Evolutionary conservation across 305 asterid species (phyloP), one percentile per base, ranked within the genome.

Genomic region (Solanum hybrid): DNA sequence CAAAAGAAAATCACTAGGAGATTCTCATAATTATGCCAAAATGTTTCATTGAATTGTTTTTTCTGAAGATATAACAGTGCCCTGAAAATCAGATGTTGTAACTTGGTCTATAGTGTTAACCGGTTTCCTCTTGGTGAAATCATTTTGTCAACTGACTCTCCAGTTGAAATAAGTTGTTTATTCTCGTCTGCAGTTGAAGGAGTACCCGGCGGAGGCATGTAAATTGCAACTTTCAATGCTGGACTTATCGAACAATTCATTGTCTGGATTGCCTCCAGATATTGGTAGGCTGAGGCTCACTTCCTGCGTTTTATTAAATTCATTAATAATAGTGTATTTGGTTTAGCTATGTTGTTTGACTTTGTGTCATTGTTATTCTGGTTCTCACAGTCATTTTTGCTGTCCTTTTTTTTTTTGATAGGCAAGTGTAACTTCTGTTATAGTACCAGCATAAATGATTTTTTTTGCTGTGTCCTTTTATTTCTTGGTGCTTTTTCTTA

Each of bases 121-220:
- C 91, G 34, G 85, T 89, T 90, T 88, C 29, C 16, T 87, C 38
- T 80, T 86, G 64, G 86, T 73, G 86, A 56, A 46, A 84, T 91
- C 90, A 86, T 90, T 17, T 89, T 20, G 8, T 51, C 87, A 84
- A 82, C 40, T 31, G 76, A 17, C 17, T 82, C 26, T 42, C 16
- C 38, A 17, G 40, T 60, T 27, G n/a, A 71, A 86, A 46, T 40
- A 24, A 66, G 35, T 32, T 88, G 79, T 89, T 80, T 89, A 73
- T 46, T 87, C 81, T 78, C 90, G 76, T 89, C 38, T 92, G 94
- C 95, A 97, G 99, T 91, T 97, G 90, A 96, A 94, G 95, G 98
- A 96, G 93, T 97, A 87, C 91, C 99, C 98, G 8, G 96, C 91
- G 85, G 99, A 95, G 94, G 99, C 98, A 88, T 97, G 99, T 94